phyloP scores from a whole-genome alignment of 202 grass and related monocot species.

The Miscanthus sacchariflorus region DNA sequence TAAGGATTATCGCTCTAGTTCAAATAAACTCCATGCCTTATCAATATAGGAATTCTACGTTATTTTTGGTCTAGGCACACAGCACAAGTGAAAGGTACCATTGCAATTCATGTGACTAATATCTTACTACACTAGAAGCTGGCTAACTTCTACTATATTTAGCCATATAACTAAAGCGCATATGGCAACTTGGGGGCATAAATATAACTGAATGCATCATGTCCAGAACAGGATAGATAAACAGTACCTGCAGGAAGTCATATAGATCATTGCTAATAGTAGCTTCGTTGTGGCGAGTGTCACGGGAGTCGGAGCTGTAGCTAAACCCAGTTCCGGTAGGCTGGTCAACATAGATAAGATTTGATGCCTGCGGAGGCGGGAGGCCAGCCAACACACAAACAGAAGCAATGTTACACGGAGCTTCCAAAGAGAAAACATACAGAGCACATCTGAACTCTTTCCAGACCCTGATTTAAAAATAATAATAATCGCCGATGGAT shows the following conservation, averaged over 20 bases:
- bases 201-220: conserved; percentile 9
- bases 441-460: not conserved
- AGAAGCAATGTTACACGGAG: conserved; percentile 1
- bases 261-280: conserved; percentile 74
- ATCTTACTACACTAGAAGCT: conserved; percentile 1
- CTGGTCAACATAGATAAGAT: conserved; percentile 87
- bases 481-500: not conserved
- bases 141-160: not conserved
- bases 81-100: not conserved
- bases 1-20: conserved; percentile 27
- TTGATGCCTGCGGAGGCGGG: conserved; percentile 60
- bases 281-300: conserved; percentile 78
- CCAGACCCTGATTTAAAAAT: not conserved
- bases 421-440: not conserved
- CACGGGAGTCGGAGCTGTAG: conserved; percentile 65
- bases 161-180: not conserved
- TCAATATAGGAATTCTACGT: not conserved
- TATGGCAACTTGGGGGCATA: not conserved
- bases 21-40: not conserved
- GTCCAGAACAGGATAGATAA: not conserved
- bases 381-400: not conserved
- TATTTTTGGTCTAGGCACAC: not conserved
- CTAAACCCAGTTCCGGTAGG: conserved; percentile 87
- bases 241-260: conserved; percentile 73
- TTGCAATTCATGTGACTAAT: not conserved